A percentile compares a stretch with the other conserved stretches of the same genome.
Evolutionary conservation across 805 yeast genomes (phyloP).

Genomic region (Candida coquimbonensis): DNA sequence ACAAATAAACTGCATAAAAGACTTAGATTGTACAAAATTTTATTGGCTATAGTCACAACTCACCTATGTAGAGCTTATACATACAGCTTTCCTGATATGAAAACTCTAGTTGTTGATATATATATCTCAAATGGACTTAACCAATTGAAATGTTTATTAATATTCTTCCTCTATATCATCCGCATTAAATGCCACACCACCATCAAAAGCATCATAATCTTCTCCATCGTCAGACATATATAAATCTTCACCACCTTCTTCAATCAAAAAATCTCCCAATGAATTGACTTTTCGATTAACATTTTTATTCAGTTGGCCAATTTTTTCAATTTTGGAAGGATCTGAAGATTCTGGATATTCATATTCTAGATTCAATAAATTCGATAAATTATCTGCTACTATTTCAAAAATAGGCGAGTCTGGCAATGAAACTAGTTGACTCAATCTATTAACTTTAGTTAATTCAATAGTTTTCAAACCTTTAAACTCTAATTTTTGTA

Average conservation of each 20-base stretch:
- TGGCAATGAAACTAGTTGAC: not conserved
- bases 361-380: not conserved
- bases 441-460: not conserved
- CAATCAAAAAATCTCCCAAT: not conserved
- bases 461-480: not conserved
- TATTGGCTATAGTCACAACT: no score
- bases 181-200: not conserved
- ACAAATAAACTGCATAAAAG: no score
- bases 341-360: not conserved
- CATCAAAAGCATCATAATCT: not conserved
- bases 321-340: not conserved
- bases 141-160: not conserved
- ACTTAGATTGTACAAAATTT: no score
- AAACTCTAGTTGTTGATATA: no score
- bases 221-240: not conserved
- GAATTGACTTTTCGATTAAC: not conserved
- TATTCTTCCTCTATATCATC: constrained; percentile 9
- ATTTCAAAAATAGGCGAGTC: constrained; percentile 1
- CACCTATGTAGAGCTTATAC: no score
- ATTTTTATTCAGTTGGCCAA: not conserved
- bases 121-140: no score
- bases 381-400: constrained; percentile 2
- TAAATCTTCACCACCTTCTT: not conserved
- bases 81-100: no score
- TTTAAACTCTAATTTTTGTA: constrained; percentile 1